Conservation (phyloP, 2,329 filamentous ascomycete species). For the Chalara sp. region DNA sequence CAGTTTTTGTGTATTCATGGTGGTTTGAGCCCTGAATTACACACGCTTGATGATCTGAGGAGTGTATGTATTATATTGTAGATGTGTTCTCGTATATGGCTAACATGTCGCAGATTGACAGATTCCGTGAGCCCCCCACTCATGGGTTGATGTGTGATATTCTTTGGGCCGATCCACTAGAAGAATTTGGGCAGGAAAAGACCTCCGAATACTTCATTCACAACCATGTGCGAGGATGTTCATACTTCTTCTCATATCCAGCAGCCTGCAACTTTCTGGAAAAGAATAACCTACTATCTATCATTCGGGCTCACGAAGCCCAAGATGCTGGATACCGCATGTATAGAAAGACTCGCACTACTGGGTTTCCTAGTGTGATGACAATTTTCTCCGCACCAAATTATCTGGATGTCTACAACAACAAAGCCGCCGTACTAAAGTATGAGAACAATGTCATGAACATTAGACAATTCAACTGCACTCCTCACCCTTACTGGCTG, state of each 20-base stretch:
- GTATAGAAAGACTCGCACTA: conserved; percentile 98
- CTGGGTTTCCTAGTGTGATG: conserved; percentile 98
- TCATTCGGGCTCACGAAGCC: conserved; percentile 96
- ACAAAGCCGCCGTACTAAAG: conserved; percentile 97
- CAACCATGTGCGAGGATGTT: conserved; percentile 97
- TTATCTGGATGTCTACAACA: conserved; percentile 99
- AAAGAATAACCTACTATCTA: conserved; percentile 95
- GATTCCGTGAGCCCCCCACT: conserved; percentile 94
- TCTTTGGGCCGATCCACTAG: conserved; percentile 94
- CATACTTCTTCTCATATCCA: conserved; percentile 98
- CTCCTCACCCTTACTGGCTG: conserved; percentile 97
- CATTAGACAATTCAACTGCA: conserved; percentile 99
- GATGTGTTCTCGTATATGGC: neutral
- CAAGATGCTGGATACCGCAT: conserved; percentile 98
- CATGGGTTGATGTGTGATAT: conserved; percentile 99
- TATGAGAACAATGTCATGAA: conserved; percentile 99
- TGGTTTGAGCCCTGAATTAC: conserved; percentile 88
- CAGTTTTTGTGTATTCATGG: conserved; percentile 98
- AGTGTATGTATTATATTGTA: conserved; percentile 47
- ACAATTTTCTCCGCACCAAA: conserved; percentile 99
- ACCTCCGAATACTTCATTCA: conserved; percentile 96
- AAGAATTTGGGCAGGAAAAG: conserved; percentile 98
- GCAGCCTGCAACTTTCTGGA: conserved; percentile 95
- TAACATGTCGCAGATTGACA: conserved; percentile 64
- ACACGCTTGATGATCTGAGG: conserved; percentile 91